A percentile compares a stretch with the other conserved stretches of the same genome.
phyloP scores from a whole-genome alignment of 2,329 filamentous ascomycete species.

The Neobulgaria alba region DNA sequence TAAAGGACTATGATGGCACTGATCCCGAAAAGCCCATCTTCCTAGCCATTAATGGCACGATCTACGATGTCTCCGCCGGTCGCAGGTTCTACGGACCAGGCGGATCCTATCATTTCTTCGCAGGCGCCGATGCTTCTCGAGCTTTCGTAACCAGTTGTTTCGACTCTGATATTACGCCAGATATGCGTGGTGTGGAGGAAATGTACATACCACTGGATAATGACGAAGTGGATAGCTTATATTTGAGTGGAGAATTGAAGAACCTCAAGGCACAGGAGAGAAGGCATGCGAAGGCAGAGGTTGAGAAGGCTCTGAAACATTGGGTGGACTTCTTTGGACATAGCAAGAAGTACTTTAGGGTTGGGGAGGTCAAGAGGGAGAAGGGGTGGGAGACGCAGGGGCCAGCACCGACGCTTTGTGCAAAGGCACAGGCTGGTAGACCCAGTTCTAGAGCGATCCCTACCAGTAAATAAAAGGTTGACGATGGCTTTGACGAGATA shows the following conservation, averaged over 20 bases:
- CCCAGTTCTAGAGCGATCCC: too few relatives aligned
- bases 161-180: conserved; percentile 63
- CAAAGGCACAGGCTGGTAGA: conserved; percentile 52
- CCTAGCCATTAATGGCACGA: conserved; percentile 78
- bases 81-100: conserved; percentile 70
- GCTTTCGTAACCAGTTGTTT: conserved; percentile 94
- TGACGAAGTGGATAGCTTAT: conserved; percentile 50
- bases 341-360: conserved; percentile 70
- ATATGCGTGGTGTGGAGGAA: conserved; percentile 78
- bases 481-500: too few relatives aligned
- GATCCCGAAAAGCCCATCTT: conserved; percentile 73
- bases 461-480: too few relatives aligned
- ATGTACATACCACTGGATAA: conserved; percentile 68
- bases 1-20: conserved; percentile 68
- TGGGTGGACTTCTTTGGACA: conserved; percentile 76
- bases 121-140: conserved; percentile 76
- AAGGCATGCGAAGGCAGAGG: conserved; percentile 53
- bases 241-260: conserved; percentile 44
- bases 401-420: conserved; percentile 50
- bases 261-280: conserved; percentile 53
- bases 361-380: conserved; percentile 63
- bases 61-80: conserved; percentile 73
- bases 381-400: conserved; percentile 52
- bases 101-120: conserved; percentile 79
- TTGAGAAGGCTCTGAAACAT: conserved; percentile 60